These are phyloP conservation scores for Picochlorum sp. DNA, from an alignment of 139 green algal genomes.

Conservation along the genomic window DNA sequence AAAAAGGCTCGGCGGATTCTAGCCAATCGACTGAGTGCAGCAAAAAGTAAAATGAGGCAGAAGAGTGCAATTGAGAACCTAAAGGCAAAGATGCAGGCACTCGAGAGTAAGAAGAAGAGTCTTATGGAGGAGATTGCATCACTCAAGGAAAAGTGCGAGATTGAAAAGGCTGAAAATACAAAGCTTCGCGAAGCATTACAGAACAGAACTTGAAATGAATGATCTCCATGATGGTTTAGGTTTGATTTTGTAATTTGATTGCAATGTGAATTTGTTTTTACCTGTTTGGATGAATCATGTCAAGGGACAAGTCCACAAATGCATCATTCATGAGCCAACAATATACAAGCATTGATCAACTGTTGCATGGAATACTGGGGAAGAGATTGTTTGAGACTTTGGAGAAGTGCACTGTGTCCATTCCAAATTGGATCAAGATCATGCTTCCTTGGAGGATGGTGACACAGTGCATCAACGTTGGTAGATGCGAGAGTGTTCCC, in stretches of 20 bases:
- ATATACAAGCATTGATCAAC: no score
- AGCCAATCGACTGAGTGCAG: constrained; percentile 59
- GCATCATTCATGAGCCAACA: no score
- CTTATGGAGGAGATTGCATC: constrained; percentile 8
- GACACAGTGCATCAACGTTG: no score
- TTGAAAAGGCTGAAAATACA: neutral
- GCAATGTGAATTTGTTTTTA: neutral
- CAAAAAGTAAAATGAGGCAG: constrained; percentile 70
- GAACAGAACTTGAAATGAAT: constrained; percentile 12
- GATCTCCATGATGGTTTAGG: constrained; percentile 26
- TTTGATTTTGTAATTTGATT: neutral
- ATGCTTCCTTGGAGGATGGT: no score
- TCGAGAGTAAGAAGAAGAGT: neutral
- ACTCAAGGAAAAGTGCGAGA: neutral
- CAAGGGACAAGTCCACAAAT: no score
- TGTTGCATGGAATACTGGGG: no score
- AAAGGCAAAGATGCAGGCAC: constrained; percentile 3
- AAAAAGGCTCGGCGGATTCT: constrained; percentile 67
- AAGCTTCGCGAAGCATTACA: neutral
- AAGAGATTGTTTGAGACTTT: no score
- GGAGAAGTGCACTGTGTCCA: no score
- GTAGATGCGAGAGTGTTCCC: no score
- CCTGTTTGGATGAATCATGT: no score
- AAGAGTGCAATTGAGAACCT: constrained; percentile 31
- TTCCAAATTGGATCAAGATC: no score